Evolutionary conservation across 345 rosid species (phyloP).

Genomic region (Brassica juncea): DNA sequence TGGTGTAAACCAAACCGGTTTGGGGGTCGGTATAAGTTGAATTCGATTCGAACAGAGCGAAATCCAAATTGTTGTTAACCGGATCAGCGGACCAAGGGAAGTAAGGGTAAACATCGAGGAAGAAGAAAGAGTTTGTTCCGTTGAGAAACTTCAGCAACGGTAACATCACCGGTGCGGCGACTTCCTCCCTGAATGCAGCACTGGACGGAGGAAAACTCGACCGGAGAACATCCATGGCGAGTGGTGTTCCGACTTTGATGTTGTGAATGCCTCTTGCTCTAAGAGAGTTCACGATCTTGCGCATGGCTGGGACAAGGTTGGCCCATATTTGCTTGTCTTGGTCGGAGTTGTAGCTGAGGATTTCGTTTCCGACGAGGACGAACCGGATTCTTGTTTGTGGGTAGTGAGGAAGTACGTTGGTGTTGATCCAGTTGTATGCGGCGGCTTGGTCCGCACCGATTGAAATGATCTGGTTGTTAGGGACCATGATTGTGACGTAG

Average conservation of each 20-base stretch:
- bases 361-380: constrained; percentile 69
- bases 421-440: constrained; percentile 47
- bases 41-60: constrained; percentile 53
- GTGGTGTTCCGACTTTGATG: constrained; percentile 71
- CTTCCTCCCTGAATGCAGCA: constrained; percentile 56
- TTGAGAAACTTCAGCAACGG: constrained; percentile 50
- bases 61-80: constrained; percentile 44
- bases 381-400: constrained; percentile 57
- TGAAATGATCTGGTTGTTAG: constrained; percentile 52
- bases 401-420: constrained; percentile 51
- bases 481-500: constrained; percentile 66
- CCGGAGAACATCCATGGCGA: constrained; percentile 65
- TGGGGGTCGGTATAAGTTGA: constrained; percentile 53
- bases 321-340: constrained; percentile 49
- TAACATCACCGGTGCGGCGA: constrained; percentile 42
- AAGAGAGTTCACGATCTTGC: constrained; percentile 49
- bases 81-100: constrained; percentile 66
- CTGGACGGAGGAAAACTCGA: constrained; percentile 72
- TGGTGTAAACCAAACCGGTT: not conserved
- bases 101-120: constrained; percentile 77
- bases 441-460: constrained; percentile 48
- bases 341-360: constrained; percentile 56
- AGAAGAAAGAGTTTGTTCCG: constrained; percentile 63
- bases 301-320: constrained; percentile 71
- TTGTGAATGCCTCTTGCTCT: constrained; percentile 43